Evolutionary conservation across 345 rosid genomes (phyloP).

Genomic region (Rhizophora apiculata): DNA sequence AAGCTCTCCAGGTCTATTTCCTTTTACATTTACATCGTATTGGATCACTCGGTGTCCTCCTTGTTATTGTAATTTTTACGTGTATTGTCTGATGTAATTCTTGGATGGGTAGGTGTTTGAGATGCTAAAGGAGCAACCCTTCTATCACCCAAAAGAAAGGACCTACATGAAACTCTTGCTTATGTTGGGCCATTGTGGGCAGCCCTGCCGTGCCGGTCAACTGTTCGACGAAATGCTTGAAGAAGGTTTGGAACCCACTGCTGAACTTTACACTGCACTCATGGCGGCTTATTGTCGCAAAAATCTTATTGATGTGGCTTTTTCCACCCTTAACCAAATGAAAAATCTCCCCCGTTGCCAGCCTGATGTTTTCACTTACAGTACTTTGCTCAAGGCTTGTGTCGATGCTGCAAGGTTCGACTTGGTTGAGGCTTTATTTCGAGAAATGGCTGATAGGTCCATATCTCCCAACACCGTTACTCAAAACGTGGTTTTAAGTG

Average conservation of each 20-base stretch:
- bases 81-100: background rate
- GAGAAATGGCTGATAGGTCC: conserved; percentile 61
- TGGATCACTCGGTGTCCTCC: background rate
- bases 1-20: conserved; percentile 66
- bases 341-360: conserved; percentile 65
- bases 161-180: conserved; percentile 80
- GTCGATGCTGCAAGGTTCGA: conserved; percentile 69
- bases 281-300: conserved; percentile 70
- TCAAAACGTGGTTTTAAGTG: conserved; percentile 83
- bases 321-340: conserved; percentile 56
- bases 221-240: conserved; percentile 75
- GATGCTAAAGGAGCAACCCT: conserved; percentile 69
- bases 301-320: conserved; percentile 61
- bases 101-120: conserved; percentile 20
- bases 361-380: conserved; percentile 81
- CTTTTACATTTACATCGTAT: background rate
- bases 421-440: conserved; percentile 57
- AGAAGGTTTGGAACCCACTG: conserved; percentile 69
- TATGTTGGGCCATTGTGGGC: conserved; percentile 68
- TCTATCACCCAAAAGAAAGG: conserved; percentile 79
- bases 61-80: background rate
- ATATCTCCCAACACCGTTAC: conserved; percentile 81
- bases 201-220: conserved; percentile 59
- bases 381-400: conserved; percentile 71
- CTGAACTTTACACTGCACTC: conserved; percentile 76